Evolutionary conservation across 495 filamentous ascomycete species (phyloP).

Genomic region (Penicillium desertorum): DNA sequence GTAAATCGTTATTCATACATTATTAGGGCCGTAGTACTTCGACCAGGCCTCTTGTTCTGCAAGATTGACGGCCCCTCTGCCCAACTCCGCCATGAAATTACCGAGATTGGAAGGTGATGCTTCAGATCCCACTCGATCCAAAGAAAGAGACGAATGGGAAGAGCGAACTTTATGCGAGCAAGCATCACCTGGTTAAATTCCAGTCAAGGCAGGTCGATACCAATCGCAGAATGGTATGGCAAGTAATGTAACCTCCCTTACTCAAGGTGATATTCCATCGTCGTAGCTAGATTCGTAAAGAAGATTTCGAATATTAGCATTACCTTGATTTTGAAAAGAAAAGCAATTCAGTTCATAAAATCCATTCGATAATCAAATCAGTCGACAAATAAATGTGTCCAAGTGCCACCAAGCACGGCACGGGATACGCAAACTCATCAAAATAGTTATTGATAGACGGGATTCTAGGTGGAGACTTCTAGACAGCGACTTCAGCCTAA

Average conservation of each 20-base stretch:
- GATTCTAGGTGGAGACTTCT: not conserved
- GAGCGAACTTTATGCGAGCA: not conserved
- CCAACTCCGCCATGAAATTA: not conserved
- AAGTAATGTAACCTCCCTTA: not conserved
- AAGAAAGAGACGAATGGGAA: not conserved
- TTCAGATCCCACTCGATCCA: not conserved
- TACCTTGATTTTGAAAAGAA: not conserved
- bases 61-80: not conserved
- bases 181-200: not conserved
- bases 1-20: not conserved
- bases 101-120: conserved; percentile 1
- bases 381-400: not conserved
- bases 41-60: not conserved
- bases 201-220: not conserved
- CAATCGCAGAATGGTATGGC: not conserved
- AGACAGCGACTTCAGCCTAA: not conserved
- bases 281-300: not conserved
- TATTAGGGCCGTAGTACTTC: not conserved
- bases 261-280: not conserved
- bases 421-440: not conserved
- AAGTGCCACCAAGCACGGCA: not conserved
- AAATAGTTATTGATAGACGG: not conserved
- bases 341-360: not conserved
- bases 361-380: not conserved
- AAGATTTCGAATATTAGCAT: not conserved